Evolutionary conservation across 176 grass and related monocot species (phyloP).

Genomic region (Puccinellia tenuiflora): DNA sequence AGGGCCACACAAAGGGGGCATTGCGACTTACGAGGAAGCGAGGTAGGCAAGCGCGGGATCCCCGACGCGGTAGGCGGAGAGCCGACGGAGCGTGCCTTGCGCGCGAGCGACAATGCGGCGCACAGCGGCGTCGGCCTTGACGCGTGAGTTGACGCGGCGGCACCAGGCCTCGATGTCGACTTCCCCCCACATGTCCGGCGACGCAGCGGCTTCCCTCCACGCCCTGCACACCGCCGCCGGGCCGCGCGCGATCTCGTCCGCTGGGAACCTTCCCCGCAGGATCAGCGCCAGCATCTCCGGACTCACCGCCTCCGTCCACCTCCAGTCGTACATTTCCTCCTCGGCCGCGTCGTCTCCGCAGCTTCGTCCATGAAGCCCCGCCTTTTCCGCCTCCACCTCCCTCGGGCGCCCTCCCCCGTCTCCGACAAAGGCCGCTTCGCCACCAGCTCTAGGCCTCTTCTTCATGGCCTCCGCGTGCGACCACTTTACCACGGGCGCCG

Average conservation of each 20-base stretch:
- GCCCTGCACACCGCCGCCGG: constrained; percentile 51
- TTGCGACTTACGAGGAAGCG: constrained; percentile 27
- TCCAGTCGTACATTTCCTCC: constrained; percentile 11
- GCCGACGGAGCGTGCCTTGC: constrained; percentile 34
- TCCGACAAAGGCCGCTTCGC: not conserved
- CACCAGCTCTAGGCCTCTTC: not conserved
- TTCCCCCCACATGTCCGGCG: constrained; percentile 47
- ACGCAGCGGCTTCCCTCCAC: constrained; percentile 32
- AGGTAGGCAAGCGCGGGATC: constrained; percentile 26
- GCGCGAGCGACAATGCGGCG: constrained; percentile 39
- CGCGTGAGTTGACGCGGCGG: constrained; percentile 45
- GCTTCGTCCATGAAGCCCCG: not conserved
- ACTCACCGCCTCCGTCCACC: constrained; percentile 44
- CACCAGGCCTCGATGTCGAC: constrained; percentile 61
- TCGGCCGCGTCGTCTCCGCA: not conserved
- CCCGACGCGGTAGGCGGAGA: constrained; percentile 49
- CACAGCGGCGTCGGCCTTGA: constrained; percentile 40
- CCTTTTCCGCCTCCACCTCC: not conserved
- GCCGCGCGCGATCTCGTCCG: constrained; percentile 42
- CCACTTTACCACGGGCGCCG: constrained; percentile 26
- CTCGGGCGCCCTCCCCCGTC: not conserved
- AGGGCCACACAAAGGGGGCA: not conserved
- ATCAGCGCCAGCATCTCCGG: constrained; percentile 49
- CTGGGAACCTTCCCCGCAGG: constrained; percentile 23
- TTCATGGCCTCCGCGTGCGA: constrained; percentile 38